Evolutionary conservation across 345 rosid species (phyloP), one percentile per base, ranked within the genome.

Genomic region (Passiflora organensis): DNA sequence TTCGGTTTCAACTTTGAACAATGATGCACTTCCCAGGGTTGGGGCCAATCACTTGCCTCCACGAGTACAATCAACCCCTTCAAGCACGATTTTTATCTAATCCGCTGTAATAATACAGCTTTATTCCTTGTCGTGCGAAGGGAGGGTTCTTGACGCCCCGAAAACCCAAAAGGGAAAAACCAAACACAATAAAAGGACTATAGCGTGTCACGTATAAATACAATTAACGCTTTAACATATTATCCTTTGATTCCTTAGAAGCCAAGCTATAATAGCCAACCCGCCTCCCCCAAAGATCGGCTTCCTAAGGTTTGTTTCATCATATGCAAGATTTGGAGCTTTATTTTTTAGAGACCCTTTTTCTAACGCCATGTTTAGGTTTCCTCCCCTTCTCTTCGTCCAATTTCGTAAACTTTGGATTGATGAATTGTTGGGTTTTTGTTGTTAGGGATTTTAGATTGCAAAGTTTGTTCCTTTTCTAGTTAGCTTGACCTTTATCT

Each of bases 331-430:
- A 11, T 23, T 15, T 15, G 2, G 13, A 9, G 18, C 15, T 16
- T 24, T 17, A 1, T 22, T 22, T 53, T 53, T 12, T 14, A 22
- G 13, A 21, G 15, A n/a, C n/a, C n/a, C n/a, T 43, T 15, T n/a
- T 20, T 20, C 20, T 42, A 41, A 18, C 0, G 20, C 22, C 38
- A 59, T 59, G 63, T 49, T 59, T 39, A 59, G 63, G 63, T 59
- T 46, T 58, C 32, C 6, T 55, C 18, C 32, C 15, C 13, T 21
- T 24, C 32, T 57, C 38, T 16, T 38, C 2, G 12, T 58, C n/a
- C 10, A 15, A 25, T 23, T 56, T 25, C n/a, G 11, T 20, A 4
- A 12, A 19, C 22, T 41, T 9, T 41, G 43, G 6, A 12, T 22
- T 8, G 51, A 28, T 22, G 11, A 14, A 4, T 10, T 19, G 25